Conservation (phyloP, 2,329 filamentous ascomycete genomes). For the Cercospora berteroae region DNA sequence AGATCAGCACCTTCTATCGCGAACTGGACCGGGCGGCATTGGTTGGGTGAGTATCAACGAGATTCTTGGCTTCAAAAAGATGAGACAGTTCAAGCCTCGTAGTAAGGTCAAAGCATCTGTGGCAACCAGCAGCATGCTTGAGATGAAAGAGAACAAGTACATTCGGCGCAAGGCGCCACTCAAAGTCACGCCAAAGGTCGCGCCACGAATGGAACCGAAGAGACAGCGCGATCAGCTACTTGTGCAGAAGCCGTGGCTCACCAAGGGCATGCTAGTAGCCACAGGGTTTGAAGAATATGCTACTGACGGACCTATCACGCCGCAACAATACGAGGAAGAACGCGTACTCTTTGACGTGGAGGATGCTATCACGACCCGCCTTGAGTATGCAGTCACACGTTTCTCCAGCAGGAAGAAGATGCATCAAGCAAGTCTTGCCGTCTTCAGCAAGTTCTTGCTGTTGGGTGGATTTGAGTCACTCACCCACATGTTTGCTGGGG, state of each 20-base stretch:
- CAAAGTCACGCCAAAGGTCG: slow-evolving; percentile 24
- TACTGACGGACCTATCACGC: slow-evolving; percentile 75
- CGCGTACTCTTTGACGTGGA: slow-evolving; percentile 63
- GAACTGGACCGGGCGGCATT: slow-evolving; percentile 42
- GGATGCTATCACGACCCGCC: slow-evolving; percentile 59
- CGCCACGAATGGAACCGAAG: slow-evolving; percentile 29
- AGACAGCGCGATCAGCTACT: slow-evolving; percentile 34
- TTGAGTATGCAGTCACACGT: slow-evolving; percentile 80
- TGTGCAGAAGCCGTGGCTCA: slow-evolving; percentile 36
- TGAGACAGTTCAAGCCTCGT: slow-evolving; percentile 46
- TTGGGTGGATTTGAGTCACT: slow-evolving; percentile 75
- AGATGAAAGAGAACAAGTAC: slow-evolving; percentile 43
- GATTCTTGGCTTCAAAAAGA: slow-evolving; percentile 47
- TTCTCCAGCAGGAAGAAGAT: slow-evolving; percentile 77
- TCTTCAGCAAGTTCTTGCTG: slow-evolving; percentile 78
- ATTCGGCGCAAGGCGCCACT: slow-evolving; percentile 46
- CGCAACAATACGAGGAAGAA: slow-evolving; percentile 65
- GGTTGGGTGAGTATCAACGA: slow-evolving; percentile 44
- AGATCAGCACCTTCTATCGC: slow-evolving; percentile 46
- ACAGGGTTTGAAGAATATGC: slow-evolving; percentile 65
- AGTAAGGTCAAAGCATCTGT: slow-evolving; percentile 43
- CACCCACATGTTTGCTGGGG: slow-evolving; percentile 61
- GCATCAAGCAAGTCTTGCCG: slow-evolving; percentile 56
- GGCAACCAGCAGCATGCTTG: slow-evolving; percentile 43
- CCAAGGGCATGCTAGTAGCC: slow-evolving; percentile 45